Evolutionary conservation across 257 asterid species (phyloP).

Genomic region (Solanum sejunctum): DNA sequence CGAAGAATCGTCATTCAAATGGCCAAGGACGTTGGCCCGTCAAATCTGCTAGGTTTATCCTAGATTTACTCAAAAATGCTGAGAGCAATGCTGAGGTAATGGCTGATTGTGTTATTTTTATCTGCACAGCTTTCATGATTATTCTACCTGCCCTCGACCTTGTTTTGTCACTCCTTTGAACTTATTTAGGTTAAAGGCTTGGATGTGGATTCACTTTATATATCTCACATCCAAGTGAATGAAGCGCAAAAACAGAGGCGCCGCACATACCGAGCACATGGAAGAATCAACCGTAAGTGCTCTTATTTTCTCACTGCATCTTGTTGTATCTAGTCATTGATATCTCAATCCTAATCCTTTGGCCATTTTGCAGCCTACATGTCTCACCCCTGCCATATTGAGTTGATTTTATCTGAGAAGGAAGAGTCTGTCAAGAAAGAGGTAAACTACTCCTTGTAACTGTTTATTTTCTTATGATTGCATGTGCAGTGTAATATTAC

Average conservation of each 20-base stretch:
- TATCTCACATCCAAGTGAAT: constrained; percentile 68
- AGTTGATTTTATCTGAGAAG: constrained; percentile 50
- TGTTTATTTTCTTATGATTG: background rate
- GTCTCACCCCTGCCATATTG: constrained; percentile 75
- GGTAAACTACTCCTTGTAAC: constrained; percentile 5
- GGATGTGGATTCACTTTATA: constrained; percentile 64
- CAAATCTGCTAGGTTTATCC: constrained; percentile 52
- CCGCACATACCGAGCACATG: constrained; percentile 71
- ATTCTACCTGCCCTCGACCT: background rate
- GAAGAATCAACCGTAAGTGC: constrained; percentile 56
- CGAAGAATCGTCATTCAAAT: constrained; percentile 58
- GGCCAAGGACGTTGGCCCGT: constrained; percentile 84
- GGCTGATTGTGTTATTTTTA: background rate
- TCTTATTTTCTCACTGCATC: background rate
- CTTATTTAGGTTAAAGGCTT: constrained; percentile 48
- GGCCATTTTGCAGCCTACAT: constrained; percentile 28
- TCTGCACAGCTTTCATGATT: background rate
- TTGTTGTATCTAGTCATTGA: background rate
- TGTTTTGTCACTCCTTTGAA: background rate
- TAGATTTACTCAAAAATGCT: constrained; percentile 65
- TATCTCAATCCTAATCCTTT: background rate
- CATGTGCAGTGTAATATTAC: background rate
- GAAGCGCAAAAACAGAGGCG: constrained; percentile 72
- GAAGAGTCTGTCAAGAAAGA: constrained; percentile 65
- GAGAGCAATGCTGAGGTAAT: constrained; percentile 66